phyloP scores from a whole-genome alignment of 1,284 basidiomycete species.

The Lentinula novae-zelandiae region DNA sequence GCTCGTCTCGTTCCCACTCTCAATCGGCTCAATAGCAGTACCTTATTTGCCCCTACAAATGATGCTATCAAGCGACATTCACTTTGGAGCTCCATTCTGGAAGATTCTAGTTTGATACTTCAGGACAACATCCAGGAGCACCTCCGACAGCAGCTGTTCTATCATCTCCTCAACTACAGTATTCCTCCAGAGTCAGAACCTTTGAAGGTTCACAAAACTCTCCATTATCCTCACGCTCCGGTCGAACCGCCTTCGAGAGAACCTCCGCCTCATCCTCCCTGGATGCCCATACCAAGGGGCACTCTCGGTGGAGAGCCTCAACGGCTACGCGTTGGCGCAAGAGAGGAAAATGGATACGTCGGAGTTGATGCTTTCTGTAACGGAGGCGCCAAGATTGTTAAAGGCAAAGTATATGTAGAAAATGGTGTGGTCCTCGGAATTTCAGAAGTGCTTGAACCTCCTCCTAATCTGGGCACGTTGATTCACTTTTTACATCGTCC shows the following conservation, averaged over 20 bases:
- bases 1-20: conserved; percentile 90
- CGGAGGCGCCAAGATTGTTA: conserved; percentile 61
- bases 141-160: conserved; percentile 89
- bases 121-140: conserved; percentile 83
- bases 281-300: conserved; percentile 81
- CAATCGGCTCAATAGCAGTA: conserved; percentile 79
- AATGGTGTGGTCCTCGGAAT: conserved; percentile 84
- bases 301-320: conserved; percentile 83
- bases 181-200: conserved; percentile 45
- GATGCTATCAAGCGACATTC: conserved; percentile 69
- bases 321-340: conserved; percentile 61
- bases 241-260: conserved; percentile 52
- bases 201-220: conserved; percentile 50
- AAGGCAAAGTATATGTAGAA: conserved; percentile 49
- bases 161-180: conserved; percentile 90
- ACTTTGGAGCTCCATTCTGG: conserved; percentile 48
- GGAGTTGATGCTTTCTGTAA: conserved; percentile 73
- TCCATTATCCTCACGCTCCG: conserved; percentile 66
- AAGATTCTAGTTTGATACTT: conserved; percentile 31
- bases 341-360: conserved; percentile 50
- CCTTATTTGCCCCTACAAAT: conserved; percentile 95
- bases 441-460: conserved; percentile 73
- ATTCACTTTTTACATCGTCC: conserved; percentile 5
- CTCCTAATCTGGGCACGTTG: conserved; percentile 64
- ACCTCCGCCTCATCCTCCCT: conserved; percentile 77